Evolutionary conservation across 768 basidiomycete genomes (phyloP).

Genomic region (Cystoderma amianthinum): DNA sequence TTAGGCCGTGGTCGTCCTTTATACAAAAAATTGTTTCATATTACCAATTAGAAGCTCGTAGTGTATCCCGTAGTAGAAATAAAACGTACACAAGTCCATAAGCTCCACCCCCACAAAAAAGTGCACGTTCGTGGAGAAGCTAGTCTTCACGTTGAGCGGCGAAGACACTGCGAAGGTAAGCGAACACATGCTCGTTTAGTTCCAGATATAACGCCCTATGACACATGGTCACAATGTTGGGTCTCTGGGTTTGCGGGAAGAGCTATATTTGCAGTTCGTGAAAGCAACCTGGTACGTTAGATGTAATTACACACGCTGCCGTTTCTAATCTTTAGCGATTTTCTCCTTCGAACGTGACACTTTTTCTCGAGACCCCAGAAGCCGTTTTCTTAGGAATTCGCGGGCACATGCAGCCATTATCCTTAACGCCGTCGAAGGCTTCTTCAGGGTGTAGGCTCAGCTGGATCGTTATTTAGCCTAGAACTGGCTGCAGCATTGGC

Average conservation of each 20-base stretch:
- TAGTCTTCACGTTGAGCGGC: background rate
- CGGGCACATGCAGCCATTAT: slow-evolving; percentile 19
- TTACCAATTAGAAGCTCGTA: background rate
- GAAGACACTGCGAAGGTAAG: background rate
- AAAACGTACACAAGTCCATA: background rate
- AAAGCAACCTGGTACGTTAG: background rate
- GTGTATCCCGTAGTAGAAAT: background rate
- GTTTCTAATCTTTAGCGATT: background rate
- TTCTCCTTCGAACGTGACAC: slow-evolving; percentile 8
- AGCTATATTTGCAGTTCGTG: background rate
- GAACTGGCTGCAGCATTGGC: slow-evolving; percentile 1
- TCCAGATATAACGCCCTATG: background rate
- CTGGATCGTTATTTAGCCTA: slow-evolving; percentile 10
- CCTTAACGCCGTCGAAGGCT: slow-evolving; percentile 15
- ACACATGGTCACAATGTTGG: background rate
- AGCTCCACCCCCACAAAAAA: background rate
- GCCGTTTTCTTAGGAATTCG: slow-evolving; percentile 29
- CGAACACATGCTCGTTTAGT: background rate
- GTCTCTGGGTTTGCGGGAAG: background rate
- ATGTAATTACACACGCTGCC: background rate
- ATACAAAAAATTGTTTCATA: background rate
- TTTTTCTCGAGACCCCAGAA: slow-evolving; percentile 27
- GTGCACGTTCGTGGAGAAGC: slow-evolving; percentile 2
- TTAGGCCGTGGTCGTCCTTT: background rate
- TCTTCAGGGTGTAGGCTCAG: slow-evolving; percentile 20